Percentiles rank a stretch among this genome's conserved stretches.
Evolutionary conservation across 1,139 yeast genomes (phyloP).

Genomic region (Pneumocystis sp.): DNA sequence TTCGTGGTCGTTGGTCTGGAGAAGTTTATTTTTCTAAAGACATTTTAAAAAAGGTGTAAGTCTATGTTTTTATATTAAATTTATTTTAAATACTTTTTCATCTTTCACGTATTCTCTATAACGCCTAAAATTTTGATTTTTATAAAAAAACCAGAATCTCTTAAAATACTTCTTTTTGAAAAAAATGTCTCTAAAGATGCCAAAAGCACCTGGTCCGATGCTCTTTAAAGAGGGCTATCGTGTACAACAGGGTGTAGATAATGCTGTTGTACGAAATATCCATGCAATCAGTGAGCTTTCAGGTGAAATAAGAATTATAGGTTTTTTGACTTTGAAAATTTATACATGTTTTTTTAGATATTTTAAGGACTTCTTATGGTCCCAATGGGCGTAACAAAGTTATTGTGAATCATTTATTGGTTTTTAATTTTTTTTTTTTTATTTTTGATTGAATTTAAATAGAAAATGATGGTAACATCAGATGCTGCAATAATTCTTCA

Average conservation of each 20-base stretch:
- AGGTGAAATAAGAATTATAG: background rate
- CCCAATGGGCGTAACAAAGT: conserved; percentile 96
- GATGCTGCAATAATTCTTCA: conserved; percentile 95
- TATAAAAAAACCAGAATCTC: background rate
- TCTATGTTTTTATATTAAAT: background rate
- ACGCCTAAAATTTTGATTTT: background rate
- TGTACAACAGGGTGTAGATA: conserved; percentile 76
- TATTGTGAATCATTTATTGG: conserved; percentile 48
- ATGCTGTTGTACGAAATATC: conserved; percentile 82
- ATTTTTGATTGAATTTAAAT: conserved; percentile 27
- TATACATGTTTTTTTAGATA: conserved; percentile 59
- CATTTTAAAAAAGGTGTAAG: background rate
- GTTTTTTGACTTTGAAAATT: background rate
- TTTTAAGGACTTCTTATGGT: conserved; percentile 89
- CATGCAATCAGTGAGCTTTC: conserved; percentile 54
- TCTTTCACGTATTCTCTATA: background rate
- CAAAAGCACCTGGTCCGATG: conserved; percentile 86
- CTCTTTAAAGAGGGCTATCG: conserved; percentile 94
- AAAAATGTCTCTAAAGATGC: conserved; percentile 72
- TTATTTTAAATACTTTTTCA: background rate
- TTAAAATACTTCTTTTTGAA: background rate
- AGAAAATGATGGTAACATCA: conserved; percentile 76
- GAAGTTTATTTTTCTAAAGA: conserved; percentile 33
- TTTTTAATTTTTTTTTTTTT: conserved; percentile 16
- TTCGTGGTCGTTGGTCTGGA: conserved; percentile 93